These are phyloP conservation scores for Candida ficus DNA, from an alignment of 805 yeast genomes.

Conservation along the genomic window DNA sequence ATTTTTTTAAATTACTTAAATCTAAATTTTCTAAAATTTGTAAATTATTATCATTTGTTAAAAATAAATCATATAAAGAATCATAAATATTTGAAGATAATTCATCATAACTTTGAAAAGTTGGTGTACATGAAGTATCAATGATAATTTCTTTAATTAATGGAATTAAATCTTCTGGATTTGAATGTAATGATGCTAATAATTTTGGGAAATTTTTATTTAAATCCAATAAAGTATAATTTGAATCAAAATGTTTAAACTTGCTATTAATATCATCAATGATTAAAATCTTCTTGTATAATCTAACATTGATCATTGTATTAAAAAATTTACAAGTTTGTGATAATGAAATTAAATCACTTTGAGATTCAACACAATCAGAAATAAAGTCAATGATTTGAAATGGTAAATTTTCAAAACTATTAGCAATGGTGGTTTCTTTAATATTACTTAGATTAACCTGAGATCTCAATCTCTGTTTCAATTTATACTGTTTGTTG, in stretches of 20 bases:
- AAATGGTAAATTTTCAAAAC: constrained; percentile 25
- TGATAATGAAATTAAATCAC: constrained; percentile 22
- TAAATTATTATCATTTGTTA: constrained; percentile 24
- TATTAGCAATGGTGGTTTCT: constrained; percentile 12
- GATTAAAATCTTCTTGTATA: constrained; percentile 23
- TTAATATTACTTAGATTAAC: constrained; percentile 2
- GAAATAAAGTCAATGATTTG: constrained; percentile 25
- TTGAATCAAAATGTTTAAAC: constrained; percentile 19
- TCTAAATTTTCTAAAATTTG: constrained; percentile 21
- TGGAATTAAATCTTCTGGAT: constrained; percentile 19
- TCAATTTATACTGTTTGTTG: constrained; percentile 22
- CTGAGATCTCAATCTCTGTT: constrained; percentile 16
- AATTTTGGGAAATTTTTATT: constrained; percentile 22
- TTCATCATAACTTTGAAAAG: constrained; percentile 20
- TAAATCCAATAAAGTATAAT: constrained; percentile 21
- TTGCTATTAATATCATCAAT: constrained; percentile 22
- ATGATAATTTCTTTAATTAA: constrained; percentile 23
- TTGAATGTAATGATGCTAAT: constrained; percentile 24
- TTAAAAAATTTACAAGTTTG: constrained; percentile 24
- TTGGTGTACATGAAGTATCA: constrained; percentile 22
- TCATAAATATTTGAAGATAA: constrained; percentile 19
- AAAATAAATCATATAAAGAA: constrained; percentile 23
- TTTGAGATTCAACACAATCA: constrained; percentile 24
- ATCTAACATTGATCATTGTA: constrained; percentile 20
- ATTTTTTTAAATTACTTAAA: constrained; percentile 23